A percentile compares a stretch with the other conserved stretches of the same genome.
phyloP scores from a whole-genome alignment of 2,329 filamentous ascomycete species.

The Alternaria conjuncta region DNA sequence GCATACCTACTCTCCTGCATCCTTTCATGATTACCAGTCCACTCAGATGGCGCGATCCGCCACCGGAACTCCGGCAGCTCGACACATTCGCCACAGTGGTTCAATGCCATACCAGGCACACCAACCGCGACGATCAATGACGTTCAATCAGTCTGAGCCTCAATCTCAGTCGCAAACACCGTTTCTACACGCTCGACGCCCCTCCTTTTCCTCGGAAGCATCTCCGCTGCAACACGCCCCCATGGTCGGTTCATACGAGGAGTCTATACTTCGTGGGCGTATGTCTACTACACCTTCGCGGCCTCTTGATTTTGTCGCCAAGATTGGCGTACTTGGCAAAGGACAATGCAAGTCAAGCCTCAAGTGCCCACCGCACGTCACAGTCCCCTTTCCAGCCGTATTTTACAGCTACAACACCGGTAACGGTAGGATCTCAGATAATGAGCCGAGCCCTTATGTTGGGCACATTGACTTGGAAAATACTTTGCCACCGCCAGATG shows the following conservation, averaged over 20 bases:
- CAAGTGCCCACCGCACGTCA: slow-evolving; percentile 87
- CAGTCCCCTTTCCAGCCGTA: slow-evolving; percentile 88
- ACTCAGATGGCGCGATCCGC: slow-evolving; percentile 44
- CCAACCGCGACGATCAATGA: slow-evolving; percentile 77
- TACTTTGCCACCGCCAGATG: slow-evolving; percentile 64
- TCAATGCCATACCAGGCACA: slow-evolving; percentile 76
- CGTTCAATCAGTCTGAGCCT: slow-evolving; percentile 55
- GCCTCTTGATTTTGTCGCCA: slow-evolving; percentile 89
- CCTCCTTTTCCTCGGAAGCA: slow-evolving; percentile 75
- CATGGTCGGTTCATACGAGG: slow-evolving; percentile 97
- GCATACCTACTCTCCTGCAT: slow-evolving; percentile 73
- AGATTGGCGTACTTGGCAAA: slow-evolving; percentile 90
- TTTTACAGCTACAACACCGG: slow-evolving; percentile 90
- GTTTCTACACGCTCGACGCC: slow-evolving; percentile 63
- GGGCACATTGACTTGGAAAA: slow-evolving; percentile 92
- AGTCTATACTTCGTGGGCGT: slow-evolving; percentile 89
- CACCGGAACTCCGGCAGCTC: slow-evolving; percentile 39
- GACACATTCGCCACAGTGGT: slow-evolving; percentile 62
- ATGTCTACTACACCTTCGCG: slow-evolving; percentile 97
- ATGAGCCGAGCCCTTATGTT: slow-evolving; percentile 95
- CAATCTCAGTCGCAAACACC: slow-evolving; percentile 54
- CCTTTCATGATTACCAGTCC: slow-evolving; percentile 59
- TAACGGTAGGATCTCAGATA: slow-evolving; percentile 71
- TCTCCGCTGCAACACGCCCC: slow-evolving; percentile 87
- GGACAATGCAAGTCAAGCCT: slow-evolving; percentile 87